phyloP scores from a whole-genome alignment of 495 filamentous ascomycete species.

The Neurospora discreta region DNA sequence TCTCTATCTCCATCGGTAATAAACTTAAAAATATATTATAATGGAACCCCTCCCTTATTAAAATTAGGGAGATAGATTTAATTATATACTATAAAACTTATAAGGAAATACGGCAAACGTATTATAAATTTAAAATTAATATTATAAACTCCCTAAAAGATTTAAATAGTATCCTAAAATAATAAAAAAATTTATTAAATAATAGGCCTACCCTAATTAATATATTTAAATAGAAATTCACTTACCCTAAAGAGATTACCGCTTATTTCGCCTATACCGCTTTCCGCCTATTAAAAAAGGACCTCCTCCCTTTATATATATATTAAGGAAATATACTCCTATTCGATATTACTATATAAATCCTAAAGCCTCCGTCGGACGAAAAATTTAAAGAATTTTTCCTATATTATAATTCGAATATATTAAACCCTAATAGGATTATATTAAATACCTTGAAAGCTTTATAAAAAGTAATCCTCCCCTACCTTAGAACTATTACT shows the following conservation, averaged over 20 bases:
- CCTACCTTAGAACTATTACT: background rate
- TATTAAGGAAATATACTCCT: background rate
- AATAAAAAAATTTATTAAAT: background rate
- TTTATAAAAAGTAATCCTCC: rapidly evolving
- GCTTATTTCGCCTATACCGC: background rate
- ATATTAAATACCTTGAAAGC: background rate
- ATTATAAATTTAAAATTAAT: no score
- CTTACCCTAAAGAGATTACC: background rate
- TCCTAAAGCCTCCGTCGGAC: rapidly evolving
- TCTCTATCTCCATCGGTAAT: rapidly evolving
- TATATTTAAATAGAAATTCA: background rate
- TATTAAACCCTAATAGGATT: background rate
- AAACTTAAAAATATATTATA: no score
- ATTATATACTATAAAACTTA: no score
- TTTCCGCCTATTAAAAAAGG: background rate
- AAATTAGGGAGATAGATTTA: no score
- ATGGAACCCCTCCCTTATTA: no score
- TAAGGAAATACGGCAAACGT: no score
- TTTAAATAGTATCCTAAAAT: background rate
- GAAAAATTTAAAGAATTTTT: background rate
- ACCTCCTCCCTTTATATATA: background rate
- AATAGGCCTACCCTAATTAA: background rate
- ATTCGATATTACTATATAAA: background rate
- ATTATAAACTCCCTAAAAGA: background rate
- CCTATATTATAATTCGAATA: background rate